These are phyloP conservation scores for Eutrema salsugineum DNA, from an alignment of 441 rosid genomes.

Conservation along the genomic window DNA sequence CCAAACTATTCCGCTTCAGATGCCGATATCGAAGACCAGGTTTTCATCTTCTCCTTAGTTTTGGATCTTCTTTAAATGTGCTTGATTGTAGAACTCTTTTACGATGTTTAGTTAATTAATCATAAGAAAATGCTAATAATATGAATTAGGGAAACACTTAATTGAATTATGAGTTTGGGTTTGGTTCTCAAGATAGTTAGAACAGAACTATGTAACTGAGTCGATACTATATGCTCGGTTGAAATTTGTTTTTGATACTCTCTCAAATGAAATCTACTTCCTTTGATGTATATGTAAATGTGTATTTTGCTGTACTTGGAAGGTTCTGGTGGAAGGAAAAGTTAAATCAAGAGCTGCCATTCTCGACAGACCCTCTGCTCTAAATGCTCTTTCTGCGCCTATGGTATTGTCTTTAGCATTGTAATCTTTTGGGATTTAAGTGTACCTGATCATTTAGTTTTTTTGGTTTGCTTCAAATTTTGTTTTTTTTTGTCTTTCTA, in stretches of 20 bases:
- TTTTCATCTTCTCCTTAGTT: conserved; percentile 6
- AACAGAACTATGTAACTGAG: background rate
- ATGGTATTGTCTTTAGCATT: conserved; percentile 46
- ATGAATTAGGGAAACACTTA: background rate
- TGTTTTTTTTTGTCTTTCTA: conserved; percentile 8
- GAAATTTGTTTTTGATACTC: background rate
- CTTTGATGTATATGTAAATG: background rate
- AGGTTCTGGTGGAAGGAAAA: conserved; percentile 93
- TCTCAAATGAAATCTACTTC: background rate
- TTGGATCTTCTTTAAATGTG: conserved; percentile 9
- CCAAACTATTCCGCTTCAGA: conserved; percentile 47
- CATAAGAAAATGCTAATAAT: background rate
- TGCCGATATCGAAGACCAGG: conserved; percentile 68
- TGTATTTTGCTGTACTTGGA: conserved; percentile 24
- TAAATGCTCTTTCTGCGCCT: conserved; percentile 69
- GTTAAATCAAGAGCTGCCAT: conserved; percentile 89
- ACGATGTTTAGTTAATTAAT: background rate
- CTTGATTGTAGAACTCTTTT: background rate
- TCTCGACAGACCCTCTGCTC: conserved; percentile 69
- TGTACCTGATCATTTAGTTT: background rate
- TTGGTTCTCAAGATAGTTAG: background rate
- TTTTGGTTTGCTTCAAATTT: background rate
- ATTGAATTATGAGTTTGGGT: background rate
- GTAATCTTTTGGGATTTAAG: background rate
- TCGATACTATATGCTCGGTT: background rate